Conservation (phyloP, 768 basidiomycete species). For the Cystofilobasidium ferigula region DNA sequence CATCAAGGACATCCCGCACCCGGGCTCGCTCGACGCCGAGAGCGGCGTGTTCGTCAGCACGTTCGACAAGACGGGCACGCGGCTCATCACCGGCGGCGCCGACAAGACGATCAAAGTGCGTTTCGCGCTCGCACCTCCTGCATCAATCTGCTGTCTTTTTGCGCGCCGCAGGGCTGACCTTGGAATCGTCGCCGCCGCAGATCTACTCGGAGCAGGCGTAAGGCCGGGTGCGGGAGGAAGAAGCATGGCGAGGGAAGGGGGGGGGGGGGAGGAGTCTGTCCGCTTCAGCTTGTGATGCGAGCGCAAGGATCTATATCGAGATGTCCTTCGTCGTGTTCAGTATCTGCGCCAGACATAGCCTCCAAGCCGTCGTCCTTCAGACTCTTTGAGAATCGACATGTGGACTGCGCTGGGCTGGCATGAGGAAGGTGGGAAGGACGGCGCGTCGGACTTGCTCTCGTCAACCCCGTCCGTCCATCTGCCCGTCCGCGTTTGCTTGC, state of each 20-base stretch:
- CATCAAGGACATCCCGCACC: conserved; percentile 84
- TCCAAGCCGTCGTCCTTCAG: too few species aligned
- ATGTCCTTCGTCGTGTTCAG: too few species aligned
- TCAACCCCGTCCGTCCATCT: too few species aligned
- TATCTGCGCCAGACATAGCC: too few species aligned
- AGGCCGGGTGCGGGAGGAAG: neutral
- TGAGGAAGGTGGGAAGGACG: too few species aligned
- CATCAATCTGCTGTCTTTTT: neutral
- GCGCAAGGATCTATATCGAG: too few species aligned
- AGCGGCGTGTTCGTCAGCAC: conserved; percentile 53
- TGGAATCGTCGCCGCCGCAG: neutral
- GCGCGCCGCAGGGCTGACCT: conserved; percentile 32
- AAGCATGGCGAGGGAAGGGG: neutral
- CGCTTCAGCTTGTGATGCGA: too few species aligned
- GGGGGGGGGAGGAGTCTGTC: neutral
- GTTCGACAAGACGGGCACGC: conserved; percentile 88
- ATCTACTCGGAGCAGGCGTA: conserved; percentile 20
- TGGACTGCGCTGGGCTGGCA: too few species aligned
- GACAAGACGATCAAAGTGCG: conserved; percentile 97
- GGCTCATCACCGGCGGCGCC: conserved; percentile 79
- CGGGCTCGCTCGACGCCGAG: conserved; percentile 95
- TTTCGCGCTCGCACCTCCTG: too few species aligned
- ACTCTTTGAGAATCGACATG: too few species aligned
- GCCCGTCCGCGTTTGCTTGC: too few species aligned
- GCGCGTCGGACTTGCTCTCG: too few species aligned